Conservation (phyloP, 2,329 filamentous ascomycete genomes). For the Talaromyces sp. region DNA sequence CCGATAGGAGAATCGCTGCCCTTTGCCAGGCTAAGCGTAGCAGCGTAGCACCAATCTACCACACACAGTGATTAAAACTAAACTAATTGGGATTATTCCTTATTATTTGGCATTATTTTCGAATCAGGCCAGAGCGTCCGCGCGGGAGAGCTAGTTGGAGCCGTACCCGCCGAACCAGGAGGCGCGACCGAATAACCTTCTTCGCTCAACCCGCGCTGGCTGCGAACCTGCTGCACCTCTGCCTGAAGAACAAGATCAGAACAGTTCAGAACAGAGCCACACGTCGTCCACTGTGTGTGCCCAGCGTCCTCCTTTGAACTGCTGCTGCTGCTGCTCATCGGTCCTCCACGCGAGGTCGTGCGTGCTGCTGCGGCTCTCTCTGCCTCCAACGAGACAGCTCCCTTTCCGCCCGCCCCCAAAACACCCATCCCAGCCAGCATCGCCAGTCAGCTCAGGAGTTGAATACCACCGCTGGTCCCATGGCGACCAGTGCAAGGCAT, state of each 20-base stretch:
- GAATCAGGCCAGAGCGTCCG: background rate
- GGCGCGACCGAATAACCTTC: background rate
- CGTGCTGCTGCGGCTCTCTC: background rate
- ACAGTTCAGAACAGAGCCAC: background rate
- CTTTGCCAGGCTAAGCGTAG: background rate
- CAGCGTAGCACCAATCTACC: background rate
- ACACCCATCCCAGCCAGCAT: slow-evolving; percentile 2
- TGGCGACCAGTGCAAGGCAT: slow-evolving; percentile 19
- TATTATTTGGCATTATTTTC: background rate
- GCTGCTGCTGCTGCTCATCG: background rate
- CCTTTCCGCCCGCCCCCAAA: background rate
- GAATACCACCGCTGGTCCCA: slow-evolving; percentile 26
- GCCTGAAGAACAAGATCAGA: background rate
- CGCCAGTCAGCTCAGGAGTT: slow-evolving; percentile 20
- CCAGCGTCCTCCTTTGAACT: background rate
- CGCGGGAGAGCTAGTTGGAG: background rate
- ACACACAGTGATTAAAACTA: background rate
- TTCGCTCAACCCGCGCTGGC: background rate
- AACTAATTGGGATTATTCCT: background rate
- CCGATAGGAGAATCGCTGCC: background rate
- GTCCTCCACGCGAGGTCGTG: background rate
- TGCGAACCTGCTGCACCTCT: background rate
- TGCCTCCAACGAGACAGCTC: background rate
- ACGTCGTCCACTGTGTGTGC: background rate
- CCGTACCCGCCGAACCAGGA: background rate